A percentile compares a stretch with the other conserved stretches of the same genome.
Evolutionary conservation across 345 rosid genomes (phyloP).

Genomic region (Conringia planisiliqua): DNA sequence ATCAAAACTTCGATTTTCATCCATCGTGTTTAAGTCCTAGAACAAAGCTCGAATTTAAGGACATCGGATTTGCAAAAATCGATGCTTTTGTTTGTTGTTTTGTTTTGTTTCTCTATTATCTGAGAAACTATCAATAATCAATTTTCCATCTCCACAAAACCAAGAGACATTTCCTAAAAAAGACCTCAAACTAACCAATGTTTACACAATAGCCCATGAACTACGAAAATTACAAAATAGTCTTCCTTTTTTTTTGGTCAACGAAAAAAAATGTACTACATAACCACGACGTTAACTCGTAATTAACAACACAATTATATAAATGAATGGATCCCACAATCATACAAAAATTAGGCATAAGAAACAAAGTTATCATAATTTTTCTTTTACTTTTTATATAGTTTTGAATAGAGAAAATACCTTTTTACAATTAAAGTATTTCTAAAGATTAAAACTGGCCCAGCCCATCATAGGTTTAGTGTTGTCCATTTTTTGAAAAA

Average conservation of each 20-base stretch:
- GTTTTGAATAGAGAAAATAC: no score
- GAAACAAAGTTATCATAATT: no score
- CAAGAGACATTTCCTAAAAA: neutral
- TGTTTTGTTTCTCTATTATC: neutral
- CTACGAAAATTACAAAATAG: neutral
- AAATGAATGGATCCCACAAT: no score
- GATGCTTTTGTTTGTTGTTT: neutral
- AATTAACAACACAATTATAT: no score
- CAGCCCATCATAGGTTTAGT: neutral
- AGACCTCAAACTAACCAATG: neutral
- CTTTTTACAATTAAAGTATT: no score
- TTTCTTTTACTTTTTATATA: no score
- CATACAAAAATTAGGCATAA: no score
- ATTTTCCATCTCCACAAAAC: neutral
- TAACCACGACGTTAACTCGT: no score
- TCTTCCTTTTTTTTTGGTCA: neutral
- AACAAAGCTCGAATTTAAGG: constrained; percentile 20
- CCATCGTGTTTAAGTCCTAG: constrained; percentile 20
- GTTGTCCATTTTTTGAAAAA: no score
- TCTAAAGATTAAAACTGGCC: neutral
- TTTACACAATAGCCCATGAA: neutral
- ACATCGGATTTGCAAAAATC: constrained; percentile 2
- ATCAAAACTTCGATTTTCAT: constrained; percentile 18
- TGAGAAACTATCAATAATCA: neutral
- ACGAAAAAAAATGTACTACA: no score